Conservation (phyloP, 2,329 filamentous ascomycete genomes). For the Trichoderma koningii region DNA sequence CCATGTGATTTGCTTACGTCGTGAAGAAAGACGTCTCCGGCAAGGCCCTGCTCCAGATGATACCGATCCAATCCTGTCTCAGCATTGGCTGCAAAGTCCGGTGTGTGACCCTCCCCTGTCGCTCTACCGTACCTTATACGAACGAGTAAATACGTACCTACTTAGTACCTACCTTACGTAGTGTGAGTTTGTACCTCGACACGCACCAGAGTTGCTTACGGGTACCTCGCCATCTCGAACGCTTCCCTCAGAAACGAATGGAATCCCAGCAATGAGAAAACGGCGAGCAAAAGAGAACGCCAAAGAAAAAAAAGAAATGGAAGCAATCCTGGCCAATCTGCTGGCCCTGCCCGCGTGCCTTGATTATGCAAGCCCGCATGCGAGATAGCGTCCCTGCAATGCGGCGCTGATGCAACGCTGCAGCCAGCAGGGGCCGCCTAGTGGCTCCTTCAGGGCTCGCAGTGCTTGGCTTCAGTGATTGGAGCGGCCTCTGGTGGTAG, state of each 20-base stretch:
- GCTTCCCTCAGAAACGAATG: constrained; percentile 11
- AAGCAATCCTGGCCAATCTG: constrained; percentile 10
- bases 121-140: neutral
- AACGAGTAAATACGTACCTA: too few relatives aligned
- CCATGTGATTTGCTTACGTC: constrained; percentile 22
- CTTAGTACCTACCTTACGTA: too few relatives aligned
- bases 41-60: neutral
- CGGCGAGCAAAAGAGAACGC: neutral
- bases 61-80: constrained; percentile 5
- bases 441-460: constrained; percentile 8
- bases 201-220: constrained; percentile 5
- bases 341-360: constrained; percentile 18
- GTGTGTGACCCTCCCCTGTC: constrained; percentile 3
- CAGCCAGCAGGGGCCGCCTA: constrained; percentile 18
- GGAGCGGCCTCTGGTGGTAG: constrained; percentile 12
- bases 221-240: neutral
- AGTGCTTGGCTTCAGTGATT: neutral
- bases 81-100: constrained; percentile 13
- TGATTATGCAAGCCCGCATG: constrained; percentile 25
- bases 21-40: too few relatives aligned
- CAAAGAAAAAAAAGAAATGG: neutral
- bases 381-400: constrained; percentile 24
- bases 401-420: constrained; percentile 27
- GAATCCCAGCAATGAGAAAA: constrained; percentile 12
- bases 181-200: constrained; percentile 21